These are phyloP conservation scores for Euphorbia lathyris DNA, from an alignment of 345 rosid genomes.

Conservation along the genomic window DNA sequence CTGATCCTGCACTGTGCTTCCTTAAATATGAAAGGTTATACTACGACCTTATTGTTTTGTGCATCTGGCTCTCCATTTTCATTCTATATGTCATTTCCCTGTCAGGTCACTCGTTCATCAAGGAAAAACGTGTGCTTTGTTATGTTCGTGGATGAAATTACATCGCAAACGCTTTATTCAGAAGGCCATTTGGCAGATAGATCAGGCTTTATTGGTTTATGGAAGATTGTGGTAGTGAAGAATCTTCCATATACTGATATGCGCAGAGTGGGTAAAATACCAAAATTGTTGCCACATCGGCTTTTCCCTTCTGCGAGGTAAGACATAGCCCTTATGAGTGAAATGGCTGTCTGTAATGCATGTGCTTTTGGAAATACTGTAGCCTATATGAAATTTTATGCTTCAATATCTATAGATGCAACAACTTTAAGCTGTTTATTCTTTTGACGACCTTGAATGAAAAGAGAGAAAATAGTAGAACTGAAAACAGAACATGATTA, in stretches of 20 bases:
- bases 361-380: background rate
- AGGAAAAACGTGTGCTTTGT: slow-evolving; percentile 97
- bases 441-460: background rate
- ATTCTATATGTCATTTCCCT: slow-evolving; percentile 11
- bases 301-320: slow-evolving; percentile 98
- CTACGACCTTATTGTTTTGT: background rate
- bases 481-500: background rate
- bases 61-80: background rate
- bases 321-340: slow-evolving; percentile 15
- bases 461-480: background rate
- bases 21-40: background rate
- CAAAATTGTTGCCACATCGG: slow-evolving; percentile 82
- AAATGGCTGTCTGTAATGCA: background rate
- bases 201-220: slow-evolving; percentile 82
- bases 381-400: background rate
- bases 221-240: slow-evolving; percentile 90
- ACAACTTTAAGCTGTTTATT: background rate
- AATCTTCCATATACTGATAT: slow-evolving; percentile 84
- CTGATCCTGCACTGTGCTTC: background rate
- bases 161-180: slow-evolving; percentile 64
- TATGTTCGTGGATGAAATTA: slow-evolving; percentile 83
- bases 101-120: slow-evolving; percentile 79
- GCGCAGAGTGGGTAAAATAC: slow-evolving; percentile 97
- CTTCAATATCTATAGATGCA: background rate
- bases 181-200: slow-evolving; percentile 79